A percentile compares a stretch with the other conserved stretches of the same genome.
phyloP scores from a whole-genome alignment of 1,284 basidiomycete species.

The Ustilago lituana region DNA sequence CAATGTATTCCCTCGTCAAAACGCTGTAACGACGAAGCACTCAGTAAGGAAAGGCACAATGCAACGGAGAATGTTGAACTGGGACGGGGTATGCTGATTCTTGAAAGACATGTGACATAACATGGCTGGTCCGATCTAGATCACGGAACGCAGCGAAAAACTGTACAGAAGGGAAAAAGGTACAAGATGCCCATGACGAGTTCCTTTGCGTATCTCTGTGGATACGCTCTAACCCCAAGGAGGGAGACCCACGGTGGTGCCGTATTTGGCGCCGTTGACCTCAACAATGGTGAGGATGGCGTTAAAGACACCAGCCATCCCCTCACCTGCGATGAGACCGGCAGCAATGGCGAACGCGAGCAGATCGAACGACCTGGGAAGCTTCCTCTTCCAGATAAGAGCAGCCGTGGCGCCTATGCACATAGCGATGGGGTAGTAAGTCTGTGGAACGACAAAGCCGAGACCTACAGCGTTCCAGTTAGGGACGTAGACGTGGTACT shows the following conservation, averaged over 20 bases:
- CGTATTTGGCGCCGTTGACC: slow-evolving; percentile 41
- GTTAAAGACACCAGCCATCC: slow-evolving; percentile 76
- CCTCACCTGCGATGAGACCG: slow-evolving; percentile 77
- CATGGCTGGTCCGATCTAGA: neutral
- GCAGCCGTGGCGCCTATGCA: slow-evolving; percentile 62
- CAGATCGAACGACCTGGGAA: slow-evolving; percentile 68
- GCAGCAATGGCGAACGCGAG: slow-evolving; percentile 75
- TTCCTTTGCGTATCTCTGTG: neutral
- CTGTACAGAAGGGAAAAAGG: no score
- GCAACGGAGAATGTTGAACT: neutral
- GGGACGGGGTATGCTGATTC: slow-evolving; percentile 24
- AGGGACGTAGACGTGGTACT: slow-evolving; percentile 72
- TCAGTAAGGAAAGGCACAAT: no score
- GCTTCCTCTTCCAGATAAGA: slow-evolving; percentile 71
- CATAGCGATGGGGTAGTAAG: slow-evolving; percentile 62
- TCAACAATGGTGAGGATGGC: slow-evolving; percentile 68
- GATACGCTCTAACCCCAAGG: slow-evolving; percentile 57
- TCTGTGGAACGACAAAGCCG: slow-evolving; percentile 71
- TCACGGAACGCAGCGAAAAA: no score
- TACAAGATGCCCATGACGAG: slow-evolving; percentile 16
- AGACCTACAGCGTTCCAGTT: slow-evolving; percentile 77
- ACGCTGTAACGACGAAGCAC: no score
- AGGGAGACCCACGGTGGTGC: slow-evolving; percentile 47
- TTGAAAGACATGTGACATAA: neutral
- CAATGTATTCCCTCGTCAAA: no score